Base-by-base conservation (phyloP, 805 yeast genomes). In the Nakazawaea wickerhamii region DNA sequence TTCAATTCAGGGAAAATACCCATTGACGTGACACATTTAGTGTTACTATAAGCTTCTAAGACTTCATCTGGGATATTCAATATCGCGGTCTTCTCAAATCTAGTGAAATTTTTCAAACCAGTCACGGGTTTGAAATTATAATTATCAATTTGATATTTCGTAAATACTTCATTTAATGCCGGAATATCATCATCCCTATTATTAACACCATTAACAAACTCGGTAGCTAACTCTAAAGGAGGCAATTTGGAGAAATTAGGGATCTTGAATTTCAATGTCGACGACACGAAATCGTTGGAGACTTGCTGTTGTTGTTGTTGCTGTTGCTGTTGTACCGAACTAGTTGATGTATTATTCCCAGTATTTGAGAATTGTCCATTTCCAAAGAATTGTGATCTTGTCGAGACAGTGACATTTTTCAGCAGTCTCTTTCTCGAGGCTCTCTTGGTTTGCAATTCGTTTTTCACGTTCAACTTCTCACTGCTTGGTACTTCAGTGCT, bases 1-100 rank as follows among this genome's bases (percentile, higher is more conserved):
- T 78, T 75, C 23, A 93, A 72, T 45, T 84, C 89, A 0, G 90
- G 77, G 50, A 93, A 80, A 20, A 89, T 64, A 11, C 99, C 99
- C 79, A 86, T 81, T 46, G 81, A 79, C 30, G 89, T 78, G 37
- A 71, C 71, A 41, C 79, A 73, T 53, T 84, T 81, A 5, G 85
- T 72, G 38, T 74, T 71, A 49, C 79, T 80, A 57, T 81, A 77
- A 51, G 84, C 88, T 42, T 81, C 82, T 50, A 84, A 75, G 48
- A 88, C 78, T 48, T 75, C 78, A 57, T 89, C 95, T 1, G 97
- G 97, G 39, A 90, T 76, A 53, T 76, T 78, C 45, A 81, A 68
- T 40, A 81, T 78, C 26, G 74, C 72, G 2, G 82, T 69, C 54
- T 82, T 81, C 55, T 81, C 90, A 59, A 88, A 89, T 7, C 95